Evolutionary conservation across 495 filamentous ascomycete species (phyloP), one percentile per base, ranked within the genome.

Genomic region (Acidiella bohemica): DNA sequence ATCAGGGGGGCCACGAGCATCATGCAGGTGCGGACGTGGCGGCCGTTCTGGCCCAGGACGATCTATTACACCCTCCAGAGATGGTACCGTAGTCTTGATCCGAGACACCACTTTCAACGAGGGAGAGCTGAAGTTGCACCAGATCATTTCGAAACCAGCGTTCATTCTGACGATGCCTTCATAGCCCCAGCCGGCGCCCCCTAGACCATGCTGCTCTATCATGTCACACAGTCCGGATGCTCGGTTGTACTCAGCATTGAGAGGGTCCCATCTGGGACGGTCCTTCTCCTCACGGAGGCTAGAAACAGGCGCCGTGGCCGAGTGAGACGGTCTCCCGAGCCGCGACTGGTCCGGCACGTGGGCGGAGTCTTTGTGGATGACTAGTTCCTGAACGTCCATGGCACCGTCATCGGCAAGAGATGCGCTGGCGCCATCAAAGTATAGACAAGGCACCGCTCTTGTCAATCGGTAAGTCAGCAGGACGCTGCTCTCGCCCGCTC

Each of bases 151-250:
- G 38, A 66, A 67, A 11, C 63, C 64, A 8, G 64, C 54, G 46
- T 66, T 63, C 64, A 67, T 67, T 42, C 63, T 51, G 25, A 67
- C 59, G 32, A 67, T 55, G 9, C 62, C 64, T 34, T 67, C 61
- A 42, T 55, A 58, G 16, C 62, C 62, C 64, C 49, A 61, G 20
- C 57, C 59, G 9, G 1, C 19, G 17, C 47, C 53, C 35, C 54
- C 41, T 10, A 60, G 41, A 4, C 44, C 54, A 13, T 37, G 36
- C 9, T 39, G 32, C 19, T 34, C 40, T 4, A 50, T 41, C 57
- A 64, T 64, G 7, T 57, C 47, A 41, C 64, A 67, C 19, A 67
- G 49, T 5, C 54, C 59, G 18, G 27, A 42, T 0, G 62, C 63
- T 4, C 64, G 48, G 27, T 50, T 51, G 46, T 67, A 67, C 37